Base-by-base conservation (phyloP, 1,284 basidiomycete genomes). In the Pterula multifida region DNA sequence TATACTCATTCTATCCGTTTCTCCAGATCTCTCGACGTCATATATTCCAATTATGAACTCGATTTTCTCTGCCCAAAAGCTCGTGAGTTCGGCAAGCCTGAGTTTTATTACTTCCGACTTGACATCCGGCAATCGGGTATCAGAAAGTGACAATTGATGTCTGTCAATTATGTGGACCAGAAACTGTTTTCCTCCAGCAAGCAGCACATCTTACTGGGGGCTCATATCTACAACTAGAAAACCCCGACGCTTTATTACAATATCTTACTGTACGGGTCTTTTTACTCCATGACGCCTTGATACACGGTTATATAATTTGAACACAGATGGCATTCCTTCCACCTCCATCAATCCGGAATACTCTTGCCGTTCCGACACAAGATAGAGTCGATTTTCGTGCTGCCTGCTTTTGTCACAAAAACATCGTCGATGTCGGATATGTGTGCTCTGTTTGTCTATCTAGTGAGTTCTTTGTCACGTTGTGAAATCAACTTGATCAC, bases 1-100 rank as follows among this genome's bases (percentile, higher is more conserved):
- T 23, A 90, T 99, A 52, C 76, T 98, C 51, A 79, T 98, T 52
- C 70, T 99, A 49, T 94, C 92, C 50, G 91, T 93, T 39, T 96
- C 94, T 0, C 89, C 89, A 1, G 88, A 93, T 65, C 74, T 85
- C 15, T 85, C 89, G 3, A 78, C 84, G 1, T 87, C 90, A 24
- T 95, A 95, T 65, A 95, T 98, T 49, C 90, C 95, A 11, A 82
- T 98, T 64, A 99, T 99, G 96, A 98, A 98, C 64, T 88, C 92
- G 52, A 98, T 98, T 49, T 99, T 99, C 68, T 94, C 93, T 2
- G 96, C 96, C 1, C 96, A 99, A 65, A 98, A 98, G 69, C 75
- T 91, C 52, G 92, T 88, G 55, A 58, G 79, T 67, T 50, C 35
- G 21, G 52, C 52, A 17, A 26, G 36, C 26, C 44, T 47, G 15